Evolutionary conservation across 768 basidiomycete genomes (phyloP), one percentile per base, ranked within the genome.

Genomic region (Tulasnella sp.): DNA sequence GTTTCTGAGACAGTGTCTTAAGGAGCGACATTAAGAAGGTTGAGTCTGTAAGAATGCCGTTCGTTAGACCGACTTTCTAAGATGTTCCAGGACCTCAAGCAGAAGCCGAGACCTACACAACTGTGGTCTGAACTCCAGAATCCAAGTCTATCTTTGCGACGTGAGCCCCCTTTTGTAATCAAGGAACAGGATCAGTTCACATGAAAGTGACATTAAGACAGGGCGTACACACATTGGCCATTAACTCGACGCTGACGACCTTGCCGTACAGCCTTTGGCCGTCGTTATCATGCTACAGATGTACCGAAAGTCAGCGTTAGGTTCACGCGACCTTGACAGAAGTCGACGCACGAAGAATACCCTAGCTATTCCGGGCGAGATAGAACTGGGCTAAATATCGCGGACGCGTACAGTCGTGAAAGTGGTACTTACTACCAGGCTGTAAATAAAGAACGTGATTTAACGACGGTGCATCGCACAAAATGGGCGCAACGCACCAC

Each of bases 281-380:
- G 23, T 34, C 38, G 32, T 56, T 47, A 50, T 59, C 58, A 59
- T 59, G 58, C 58, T 59, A 26, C n/a, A 3, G 29, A 8, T 19
- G 17, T 8, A 19, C 42, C 4, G 19, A 50, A 27, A 13, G 5
- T 11, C 48, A 52, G 23, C 8, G n/a, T n/a, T 19, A 52, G 19
- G 7, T 48, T 48, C 45, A 48, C n/a, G 45, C 5, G 26, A 48
- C 19, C 26, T 7, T 48, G 4, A 4, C 19, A 21, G 44, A 21
- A 47, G 15, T 26, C 13, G 27, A 59, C 58, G 47, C 49, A 59
- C 58, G 49, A 59, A 59, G 58, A 59, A 59, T 59, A 59, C 58
- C 58, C 58, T 19, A 15, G 58, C 58, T 59, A 43, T 4, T 9
- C 29, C 27, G 21, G n/a, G 23, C 43, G 41, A 42, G 43, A 56